Base-by-base conservation (phyloP, 2,329 filamentous ascomycete genomes). In the Elsinoe arachidis region DNA sequence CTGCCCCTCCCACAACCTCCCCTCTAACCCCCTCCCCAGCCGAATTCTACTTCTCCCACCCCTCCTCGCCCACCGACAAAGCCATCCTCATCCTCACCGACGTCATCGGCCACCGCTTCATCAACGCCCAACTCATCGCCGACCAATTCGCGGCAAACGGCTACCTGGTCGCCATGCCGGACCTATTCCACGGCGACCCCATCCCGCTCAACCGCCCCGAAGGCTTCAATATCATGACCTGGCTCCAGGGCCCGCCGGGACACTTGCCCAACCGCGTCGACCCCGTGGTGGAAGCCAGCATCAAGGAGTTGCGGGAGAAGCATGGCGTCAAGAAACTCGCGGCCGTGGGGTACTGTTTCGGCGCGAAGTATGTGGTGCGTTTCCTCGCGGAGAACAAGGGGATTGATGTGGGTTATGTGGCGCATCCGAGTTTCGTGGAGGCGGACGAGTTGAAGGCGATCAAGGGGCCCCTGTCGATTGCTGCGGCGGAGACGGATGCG, bases 121-220 rank as follows among this genome's bases (percentile, higher is more conserved):
- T 71, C 69, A 78, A 78, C 63, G 67, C 69, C n/a, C 71, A 76
- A 63, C 74, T 79, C 61, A 80, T 90, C 64, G 87, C 87, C 59
- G 88, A 91, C 74, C 81, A 87, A 66, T 87, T 80, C 69, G 88
- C 88, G 58, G 80, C 81, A 62, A 86, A 86, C 68, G 87, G 85
- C 63, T 90, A 88, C 73, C 75, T 84, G 58, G 79, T 80, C 57
- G 73, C 88, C 41, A 78, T 90, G 60, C 80, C 86, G 26, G 87
- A 91, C 69, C 71, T 87, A 55, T 87, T 90, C 77, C 78, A 83
- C 61, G 85, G 84, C 59, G 83, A 88, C 66, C 68, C 81, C 14
- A 69, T 88, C 56, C 66, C 1, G 65, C 85, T 61, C 79, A 84
- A 67, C 75, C 73, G 49, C 72, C 75, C 5, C 7, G 72, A 68